Percentiles rank a stretch among this genome's conserved stretches.
These are phyloP conservation scores for Chytridium lagenaria DNA, from an alignment of 371 early-diverging fungal species.

Conservation along the genomic window DNA sequence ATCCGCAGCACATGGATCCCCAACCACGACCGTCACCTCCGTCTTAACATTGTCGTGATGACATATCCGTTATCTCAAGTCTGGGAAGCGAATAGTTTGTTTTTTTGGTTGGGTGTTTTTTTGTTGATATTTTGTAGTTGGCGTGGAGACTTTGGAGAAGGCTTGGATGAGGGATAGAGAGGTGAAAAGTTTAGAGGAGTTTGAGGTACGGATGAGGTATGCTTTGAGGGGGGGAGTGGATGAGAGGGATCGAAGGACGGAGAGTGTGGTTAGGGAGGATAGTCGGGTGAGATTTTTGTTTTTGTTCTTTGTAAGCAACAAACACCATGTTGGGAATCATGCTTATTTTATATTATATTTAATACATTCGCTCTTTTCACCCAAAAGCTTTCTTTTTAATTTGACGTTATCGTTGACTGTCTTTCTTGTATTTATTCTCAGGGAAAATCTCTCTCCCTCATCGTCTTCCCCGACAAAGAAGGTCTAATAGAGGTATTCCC, in stretches of 20 bases:
- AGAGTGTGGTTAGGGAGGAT: neutral
- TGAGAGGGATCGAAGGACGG: neutral
- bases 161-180: neutral
- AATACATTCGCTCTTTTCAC: no score
- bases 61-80: neutral
- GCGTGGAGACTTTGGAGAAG: neutral
- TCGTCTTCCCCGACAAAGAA: neutral
- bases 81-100: neutral
- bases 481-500: neutral
- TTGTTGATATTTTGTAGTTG: no score
- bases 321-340: no score
- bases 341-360: no score
- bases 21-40: neutral
- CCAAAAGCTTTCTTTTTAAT: no score
- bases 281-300: no score
- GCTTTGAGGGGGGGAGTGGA: neutral
- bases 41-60: neutral
- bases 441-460: neutral
- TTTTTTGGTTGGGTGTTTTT: no score
- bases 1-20: conserved; percentile 7
- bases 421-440: no score
- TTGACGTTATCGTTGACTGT: no score
- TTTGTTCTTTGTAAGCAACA: no score
- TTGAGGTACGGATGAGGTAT: neutral
- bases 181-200: neutral